A percentile compares a stretch with the other conserved stretches of the same genome.
Conservation (phyloP, 2,329 filamentous ascomycete genomes). For the Stagonosporopsis cucurbitacearum region DNA sequence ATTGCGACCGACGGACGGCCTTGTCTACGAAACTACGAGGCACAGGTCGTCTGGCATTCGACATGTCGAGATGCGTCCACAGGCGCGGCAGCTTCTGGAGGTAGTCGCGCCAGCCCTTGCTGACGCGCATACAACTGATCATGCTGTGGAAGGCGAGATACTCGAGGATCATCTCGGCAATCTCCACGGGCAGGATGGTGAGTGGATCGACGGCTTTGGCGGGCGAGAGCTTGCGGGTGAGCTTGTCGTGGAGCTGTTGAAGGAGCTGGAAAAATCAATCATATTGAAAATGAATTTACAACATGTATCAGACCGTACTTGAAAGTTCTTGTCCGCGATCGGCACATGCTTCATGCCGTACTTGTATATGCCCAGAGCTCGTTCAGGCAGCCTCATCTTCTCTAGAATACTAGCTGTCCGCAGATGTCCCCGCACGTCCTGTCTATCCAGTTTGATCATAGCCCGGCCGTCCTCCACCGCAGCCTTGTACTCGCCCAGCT, state of each 20-base stretch:
- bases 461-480: constrained; percentile 64
- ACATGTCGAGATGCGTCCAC: constrained; percentile 63
- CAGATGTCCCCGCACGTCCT: constrained; percentile 64
- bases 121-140: constrained; percentile 62
- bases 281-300: not conserved
- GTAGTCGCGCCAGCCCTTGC: constrained; percentile 61
- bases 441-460: constrained; percentile 60
- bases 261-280: constrained; percentile 41
- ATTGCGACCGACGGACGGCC: constrained; percentile 51
- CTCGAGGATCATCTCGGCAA: constrained; percentile 59
- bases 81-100: constrained; percentile 55
- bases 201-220: constrained; percentile 59
- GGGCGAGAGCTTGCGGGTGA: constrained; percentile 52
- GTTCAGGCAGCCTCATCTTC: constrained; percentile 58
- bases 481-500: constrained; percentile 57
- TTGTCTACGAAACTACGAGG: constrained; percentile 51
- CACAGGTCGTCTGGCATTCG: constrained; percentile 52
- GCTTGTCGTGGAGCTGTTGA: constrained; percentile 56
- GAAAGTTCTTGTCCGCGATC: constrained; percentile 43
- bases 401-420: constrained; percentile 59
- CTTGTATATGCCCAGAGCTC: constrained; percentile 63
- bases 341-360: constrained; percentile 63
- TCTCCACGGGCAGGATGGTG: constrained; percentile 60
- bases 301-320: constrained; percentile 23
- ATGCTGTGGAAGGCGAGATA: constrained; percentile 60